Conservation (phyloP, 164 flowering plant genomes). For the Liriodendron chinense region DNA sequence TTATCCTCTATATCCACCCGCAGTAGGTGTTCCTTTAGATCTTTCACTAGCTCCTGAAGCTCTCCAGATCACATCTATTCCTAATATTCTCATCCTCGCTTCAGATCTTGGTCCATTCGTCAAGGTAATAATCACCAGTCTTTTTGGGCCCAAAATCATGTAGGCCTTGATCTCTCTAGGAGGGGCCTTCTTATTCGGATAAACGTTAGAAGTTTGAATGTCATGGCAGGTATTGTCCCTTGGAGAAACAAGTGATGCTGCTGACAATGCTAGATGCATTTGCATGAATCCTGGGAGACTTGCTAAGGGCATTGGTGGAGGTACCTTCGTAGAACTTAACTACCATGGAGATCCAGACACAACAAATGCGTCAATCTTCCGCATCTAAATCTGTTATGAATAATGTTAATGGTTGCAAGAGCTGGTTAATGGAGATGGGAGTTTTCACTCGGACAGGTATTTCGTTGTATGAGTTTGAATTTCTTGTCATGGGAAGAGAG, state of each 20-base stretch:
- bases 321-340: slow-evolving; percentile 79
- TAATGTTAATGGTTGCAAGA: too few relatives aligned
- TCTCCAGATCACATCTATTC: slow-evolving; percentile 57
- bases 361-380: slow-evolving; percentile 62
- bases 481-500: too few relatives aligned
- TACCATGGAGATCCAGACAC: slow-evolving; percentile 46
- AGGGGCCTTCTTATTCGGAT: neutral
- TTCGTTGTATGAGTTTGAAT: too few relatives aligned
- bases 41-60: slow-evolving; percentile 82
- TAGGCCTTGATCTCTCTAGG: neutral
- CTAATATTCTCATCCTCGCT: slow-evolving; percentile 79
- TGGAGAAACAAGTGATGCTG: slow-evolving; percentile 44
- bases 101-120: slow-evolving; percentile 87
- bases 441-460: too few relatives aligned
- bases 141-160: neutral
- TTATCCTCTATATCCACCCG: slow-evolving; percentile 87
- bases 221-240: slow-evolving; percentile 50
- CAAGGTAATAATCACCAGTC: slow-evolving; percentile 49
- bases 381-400: slow-evolving; percentile 36
- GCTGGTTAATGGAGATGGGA: too few relatives aligned
- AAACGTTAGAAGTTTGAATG: neutral
- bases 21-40: slow-evolving; percentile 80
- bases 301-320: slow-evolving; percentile 91
- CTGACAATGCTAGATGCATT: slow-evolving; percentile 52
- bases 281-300: slow-evolving; percentile 92